These are phyloP conservation scores for Coffea humblotiana DNA, from an alignment of 305 asterid species.

Conservation along the genomic window DNA sequence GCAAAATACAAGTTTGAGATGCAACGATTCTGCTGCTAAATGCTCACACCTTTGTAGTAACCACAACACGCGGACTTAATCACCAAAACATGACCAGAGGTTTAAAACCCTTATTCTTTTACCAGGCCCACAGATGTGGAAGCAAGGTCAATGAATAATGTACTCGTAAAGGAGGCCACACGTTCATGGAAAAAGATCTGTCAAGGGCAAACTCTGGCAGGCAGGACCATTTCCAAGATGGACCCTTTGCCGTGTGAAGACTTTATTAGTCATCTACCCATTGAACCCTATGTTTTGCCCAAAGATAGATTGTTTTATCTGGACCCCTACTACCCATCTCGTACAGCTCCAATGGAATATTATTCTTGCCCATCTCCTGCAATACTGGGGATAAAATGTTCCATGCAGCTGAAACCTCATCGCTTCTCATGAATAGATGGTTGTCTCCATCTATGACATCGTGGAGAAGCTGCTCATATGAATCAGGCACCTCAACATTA, in stretches of 20 bases:
- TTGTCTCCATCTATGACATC: constrained; percentile 54
- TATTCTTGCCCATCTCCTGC: constrained; percentile 36
- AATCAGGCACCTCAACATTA: constrained; percentile 39
- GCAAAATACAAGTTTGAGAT: background rate
- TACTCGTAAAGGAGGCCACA: background rate
- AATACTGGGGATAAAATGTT: constrained; percentile 42
- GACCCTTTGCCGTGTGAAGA: background rate
- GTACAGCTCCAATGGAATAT: constrained; percentile 31
- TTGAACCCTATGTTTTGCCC: constrained; percentile 46
- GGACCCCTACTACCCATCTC: constrained; percentile 49
- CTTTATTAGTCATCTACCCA: constrained; percentile 40
- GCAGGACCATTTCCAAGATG: background rate
- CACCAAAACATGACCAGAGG: background rate
- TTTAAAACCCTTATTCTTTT: background rate
- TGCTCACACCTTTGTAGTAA: background rate
- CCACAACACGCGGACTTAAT: background rate
- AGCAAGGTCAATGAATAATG: background rate
- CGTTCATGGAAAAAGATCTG: background rate
- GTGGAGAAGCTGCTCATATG: constrained; percentile 53
- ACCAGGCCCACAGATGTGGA: background rate
- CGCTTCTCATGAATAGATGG: constrained; percentile 55
- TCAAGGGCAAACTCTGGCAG: background rate
- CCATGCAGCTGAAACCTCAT: constrained; percentile 54
- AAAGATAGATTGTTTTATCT: constrained; percentile 39
- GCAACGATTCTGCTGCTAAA: background rate